These are phyloP conservation scores for Xanthoconium stramineum DNA, from an alignment of 768 basidiomycete species.

Conservation along the genomic window DNA sequence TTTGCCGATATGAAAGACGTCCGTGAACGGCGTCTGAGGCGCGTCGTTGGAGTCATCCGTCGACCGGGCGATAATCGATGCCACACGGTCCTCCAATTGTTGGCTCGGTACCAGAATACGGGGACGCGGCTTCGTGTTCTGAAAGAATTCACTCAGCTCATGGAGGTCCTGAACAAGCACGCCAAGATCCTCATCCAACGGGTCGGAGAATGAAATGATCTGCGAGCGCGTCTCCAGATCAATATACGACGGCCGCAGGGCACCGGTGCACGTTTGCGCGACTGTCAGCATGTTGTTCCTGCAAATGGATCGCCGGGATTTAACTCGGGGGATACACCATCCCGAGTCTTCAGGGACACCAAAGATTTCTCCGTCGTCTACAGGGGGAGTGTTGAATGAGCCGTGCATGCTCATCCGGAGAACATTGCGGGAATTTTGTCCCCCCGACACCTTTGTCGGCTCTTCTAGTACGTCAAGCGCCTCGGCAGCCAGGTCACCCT, in stretches of 20 bases:
- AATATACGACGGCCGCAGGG: slow-evolving; percentile 65
- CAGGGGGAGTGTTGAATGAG: slow-evolving; percentile 40
- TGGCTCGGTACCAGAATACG: slow-evolving; percentile 49
- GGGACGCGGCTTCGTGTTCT: slow-evolving; percentile 37
- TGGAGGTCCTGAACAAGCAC: slow-evolving; percentile 77
- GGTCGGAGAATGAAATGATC: slow-evolving; percentile 34
- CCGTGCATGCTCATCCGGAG: slow-evolving; percentile 87
- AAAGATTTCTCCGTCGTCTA: slow-evolving; percentile 70
- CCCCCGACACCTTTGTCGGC: slow-evolving; percentile 75
- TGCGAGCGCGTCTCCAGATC: slow-evolving; percentile 60
- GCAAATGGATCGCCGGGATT: slow-evolving; percentile 57
- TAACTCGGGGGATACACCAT: slow-evolving; percentile 78
- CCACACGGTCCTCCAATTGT: slow-evolving; percentile 72
- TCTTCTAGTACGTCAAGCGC: slow-evolving; percentile 94
- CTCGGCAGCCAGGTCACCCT: slow-evolving; percentile 78
- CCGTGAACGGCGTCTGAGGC: slow-evolving; percentile 78
- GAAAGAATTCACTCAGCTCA: slow-evolving; percentile 73
- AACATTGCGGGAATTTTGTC: slow-evolving; percentile 80
- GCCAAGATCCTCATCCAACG: slow-evolving; percentile 63
- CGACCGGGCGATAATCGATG: slow-evolving; percentile 82
- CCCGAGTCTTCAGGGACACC: slow-evolving; percentile 80
- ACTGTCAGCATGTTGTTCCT: slow-evolving; percentile 80
- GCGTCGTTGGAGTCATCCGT: slow-evolving; percentile 49
- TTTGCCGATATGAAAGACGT: slow-evolving; percentile 63
- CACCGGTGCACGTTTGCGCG: slow-evolving; percentile 77